These are phyloP conservation scores for Quercus engelmannii DNA, from an alignment of 306 rosid species.

Conservation along the genomic window DNA sequence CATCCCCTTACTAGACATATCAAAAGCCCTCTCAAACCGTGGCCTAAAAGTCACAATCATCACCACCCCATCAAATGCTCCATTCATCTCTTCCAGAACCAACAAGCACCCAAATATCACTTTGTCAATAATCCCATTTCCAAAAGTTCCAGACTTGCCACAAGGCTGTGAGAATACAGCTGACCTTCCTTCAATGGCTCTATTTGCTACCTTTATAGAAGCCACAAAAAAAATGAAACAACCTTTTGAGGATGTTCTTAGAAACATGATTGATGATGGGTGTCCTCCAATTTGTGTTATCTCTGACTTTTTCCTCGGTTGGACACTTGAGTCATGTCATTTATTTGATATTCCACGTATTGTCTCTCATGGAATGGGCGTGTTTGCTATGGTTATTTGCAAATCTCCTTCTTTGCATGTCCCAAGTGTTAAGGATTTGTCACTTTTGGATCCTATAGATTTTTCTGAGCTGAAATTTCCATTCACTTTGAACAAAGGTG, in stretches of 20 bases:
- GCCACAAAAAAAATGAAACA: conserved; percentile 15
- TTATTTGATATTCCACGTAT: conserved; percentile 11
- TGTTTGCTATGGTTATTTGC: conserved; percentile 6
- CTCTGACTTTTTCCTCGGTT: conserved; percentile 26
- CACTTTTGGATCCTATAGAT: not conserved
- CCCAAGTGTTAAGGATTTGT: not conserved
- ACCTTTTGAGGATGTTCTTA: conserved; percentile 11
- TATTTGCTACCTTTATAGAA: not conserved
- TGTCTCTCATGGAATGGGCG: conserved; percentile 23
- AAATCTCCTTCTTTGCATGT: not conserved
- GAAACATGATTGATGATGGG: not conserved
- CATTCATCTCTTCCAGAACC: not conserved
- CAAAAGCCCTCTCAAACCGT: conserved; percentile 11
- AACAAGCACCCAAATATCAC: not conserved
- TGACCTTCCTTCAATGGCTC: conserved; percentile 19
- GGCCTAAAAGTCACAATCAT: conserved; percentile 20
- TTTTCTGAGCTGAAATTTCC: conserved; percentile 8
- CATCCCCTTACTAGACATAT: conserved; percentile 27
- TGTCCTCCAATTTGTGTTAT: conserved; percentile 22
- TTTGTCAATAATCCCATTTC: conserved; percentile 18
- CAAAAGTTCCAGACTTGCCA: conserved; percentile 10
- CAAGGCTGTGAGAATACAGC: conserved; percentile 26
- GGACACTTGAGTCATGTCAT: conserved; percentile 18
- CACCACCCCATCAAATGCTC: conserved; percentile 24
- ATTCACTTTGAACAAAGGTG: not conserved